These are phyloP conservation scores for Physcia stellaris DNA, from an alignment of 495 filamentous ascomycete species.

Conservation along the genomic window DNA sequence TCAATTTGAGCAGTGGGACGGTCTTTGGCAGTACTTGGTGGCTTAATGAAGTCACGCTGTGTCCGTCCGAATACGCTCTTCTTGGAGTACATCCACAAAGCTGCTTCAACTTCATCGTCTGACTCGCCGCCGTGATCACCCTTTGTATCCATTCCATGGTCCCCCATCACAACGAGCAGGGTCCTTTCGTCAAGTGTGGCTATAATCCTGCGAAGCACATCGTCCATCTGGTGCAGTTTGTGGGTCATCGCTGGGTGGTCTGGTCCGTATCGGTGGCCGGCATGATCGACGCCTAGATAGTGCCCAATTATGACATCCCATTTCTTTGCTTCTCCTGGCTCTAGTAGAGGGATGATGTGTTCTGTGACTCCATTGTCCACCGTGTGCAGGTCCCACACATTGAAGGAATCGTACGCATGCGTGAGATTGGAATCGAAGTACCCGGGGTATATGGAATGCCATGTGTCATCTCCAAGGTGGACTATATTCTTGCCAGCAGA, in stretches of 20 bases:
- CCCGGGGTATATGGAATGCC: slow-evolving; percentile 81
- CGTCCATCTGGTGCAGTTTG: slow-evolving; percentile 87
- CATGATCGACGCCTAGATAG: slow-evolving; percentile 92
- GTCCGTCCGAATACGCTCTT: slow-evolving; percentile 67
- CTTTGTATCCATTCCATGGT: slow-evolving; percentile 96
- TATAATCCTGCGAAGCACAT: slow-evolving; percentile 57
- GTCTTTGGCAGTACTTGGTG: slow-evolving; percentile 61
- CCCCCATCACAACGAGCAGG: slow-evolving; percentile 87
- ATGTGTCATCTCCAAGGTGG: slow-evolving; percentile 93
- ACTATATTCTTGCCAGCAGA: slow-evolving; percentile 72
- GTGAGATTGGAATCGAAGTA: slow-evolving; percentile 82
- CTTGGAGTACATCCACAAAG: slow-evolving; percentile 97
- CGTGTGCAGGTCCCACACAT: slow-evolving; percentile 95
- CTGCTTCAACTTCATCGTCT: slow-evolving; percentile 85
- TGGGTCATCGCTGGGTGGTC: slow-evolving; percentile 82
- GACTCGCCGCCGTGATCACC: slow-evolving; percentile 96
- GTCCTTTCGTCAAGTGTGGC: slow-evolving; percentile 68
- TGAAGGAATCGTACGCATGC: slow-evolving; percentile 84
- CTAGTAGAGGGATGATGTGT: slow-evolving; percentile 74
- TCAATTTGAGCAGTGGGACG: slow-evolving; percentile 90
- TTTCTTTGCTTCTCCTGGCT: slow-evolving; percentile 42
- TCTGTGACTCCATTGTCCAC: slow-evolving; percentile 94
- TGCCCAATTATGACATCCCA: slow-evolving; percentile 94
- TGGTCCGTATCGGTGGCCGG: slow-evolving; percentile 89
- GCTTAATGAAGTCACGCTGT: slow-evolving; percentile 40